Evolutionary conservation across 495 filamentous ascomycete species (phyloP).

Genomic region (Peziza echinospora): DNA sequence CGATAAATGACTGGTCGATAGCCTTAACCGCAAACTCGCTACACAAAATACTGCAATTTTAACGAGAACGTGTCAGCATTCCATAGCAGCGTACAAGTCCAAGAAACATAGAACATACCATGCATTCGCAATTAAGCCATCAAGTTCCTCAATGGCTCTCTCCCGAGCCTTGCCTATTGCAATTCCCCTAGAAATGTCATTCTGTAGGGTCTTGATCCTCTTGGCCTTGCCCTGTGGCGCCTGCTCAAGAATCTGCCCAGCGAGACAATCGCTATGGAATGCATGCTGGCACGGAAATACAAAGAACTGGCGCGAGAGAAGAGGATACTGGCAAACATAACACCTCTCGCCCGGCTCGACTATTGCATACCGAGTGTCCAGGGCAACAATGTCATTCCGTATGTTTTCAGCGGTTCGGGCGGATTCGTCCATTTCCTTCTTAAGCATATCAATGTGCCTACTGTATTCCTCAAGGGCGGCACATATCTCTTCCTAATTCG

Average conservation of each 20-base stretch:
- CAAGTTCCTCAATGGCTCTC: constrained; percentile 66
- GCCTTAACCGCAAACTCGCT: constrained; percentile 82
- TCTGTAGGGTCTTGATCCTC: constrained; percentile 67
- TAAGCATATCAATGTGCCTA: constrained; percentile 68
- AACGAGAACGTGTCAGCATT: neutral
- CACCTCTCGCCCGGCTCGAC: constrained; percentile 93
- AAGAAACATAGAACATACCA: constrained; percentile 35
- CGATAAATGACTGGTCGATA: constrained; percentile 80
- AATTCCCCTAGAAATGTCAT: constrained; percentile 50
- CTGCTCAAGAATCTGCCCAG: constrained; percentile 55
- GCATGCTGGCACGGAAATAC: constrained; percentile 97
- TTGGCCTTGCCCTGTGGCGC: constrained; percentile 49
- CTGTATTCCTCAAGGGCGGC: constrained; percentile 77
- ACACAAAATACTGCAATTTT: constrained; percentile 49
- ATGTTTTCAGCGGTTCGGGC: constrained; percentile 74
- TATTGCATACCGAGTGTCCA: constrained; percentile 81
- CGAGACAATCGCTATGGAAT: constrained; percentile 86
- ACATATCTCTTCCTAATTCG: constrained; percentile 57
- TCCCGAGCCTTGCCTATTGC: constrained; percentile 43
- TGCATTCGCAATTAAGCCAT: constrained; percentile 58
- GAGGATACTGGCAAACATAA: constrained; percentile 62
- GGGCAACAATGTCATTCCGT: constrained; percentile 55
- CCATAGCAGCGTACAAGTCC: constrained; percentile 1
- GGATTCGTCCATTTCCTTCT: constrained; percentile 87
- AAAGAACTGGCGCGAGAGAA: constrained; percentile 81